A percentile compares a stretch with the other conserved stretches of the same genome.
Conservation (phyloP, 2,329 filamentous ascomycete species). For the Hymenotorrendiella dingleyae region DNA sequence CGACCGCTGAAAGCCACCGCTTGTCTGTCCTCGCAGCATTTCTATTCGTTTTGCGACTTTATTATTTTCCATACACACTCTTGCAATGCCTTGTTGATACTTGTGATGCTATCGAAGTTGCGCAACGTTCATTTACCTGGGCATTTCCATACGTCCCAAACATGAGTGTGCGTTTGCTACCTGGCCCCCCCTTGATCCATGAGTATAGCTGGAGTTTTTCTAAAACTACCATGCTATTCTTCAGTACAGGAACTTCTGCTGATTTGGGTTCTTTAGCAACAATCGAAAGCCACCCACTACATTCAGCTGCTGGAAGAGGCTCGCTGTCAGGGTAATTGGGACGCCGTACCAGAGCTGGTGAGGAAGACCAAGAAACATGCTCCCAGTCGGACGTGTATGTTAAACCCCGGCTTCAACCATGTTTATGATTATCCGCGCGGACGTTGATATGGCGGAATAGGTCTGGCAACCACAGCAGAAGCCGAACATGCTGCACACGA, state of each 20-base stretch:
- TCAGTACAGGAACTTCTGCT: conserved; percentile 1
- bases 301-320: conserved; percentile 77
- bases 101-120: conserved; percentile 1
- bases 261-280: conserved; percentile 26
- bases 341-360: conserved; percentile 77
- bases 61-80: too few species aligned
- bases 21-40: too few species aligned
- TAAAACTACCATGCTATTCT: not conserved
- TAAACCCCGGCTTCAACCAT: not conserved
- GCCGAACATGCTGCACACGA: conserved; percentile 61
- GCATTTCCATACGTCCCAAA: conserved; percentile 13
- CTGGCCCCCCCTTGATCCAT: not conserved
- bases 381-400: conserved; percentile 74
- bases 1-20: too few species aligned
- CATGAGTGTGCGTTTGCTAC: conserved; percentile 27
- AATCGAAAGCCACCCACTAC: conserved; percentile 77
- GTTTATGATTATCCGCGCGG: not conserved
- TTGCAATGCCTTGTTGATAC: too few species aligned
- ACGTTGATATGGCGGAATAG: conserved; percentile 37
- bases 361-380: conserved; percentile 95
- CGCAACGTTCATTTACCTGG: too few species aligned
- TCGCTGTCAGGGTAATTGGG: conserved; percentile 84
- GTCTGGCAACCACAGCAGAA: conserved; percentile 63
- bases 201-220: too few species aligned
- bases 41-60: too few species aligned